Evolutionary conservation across 345 rosid genomes (phyloP).

Genomic region (Tarenaya hassleriana): DNA sequence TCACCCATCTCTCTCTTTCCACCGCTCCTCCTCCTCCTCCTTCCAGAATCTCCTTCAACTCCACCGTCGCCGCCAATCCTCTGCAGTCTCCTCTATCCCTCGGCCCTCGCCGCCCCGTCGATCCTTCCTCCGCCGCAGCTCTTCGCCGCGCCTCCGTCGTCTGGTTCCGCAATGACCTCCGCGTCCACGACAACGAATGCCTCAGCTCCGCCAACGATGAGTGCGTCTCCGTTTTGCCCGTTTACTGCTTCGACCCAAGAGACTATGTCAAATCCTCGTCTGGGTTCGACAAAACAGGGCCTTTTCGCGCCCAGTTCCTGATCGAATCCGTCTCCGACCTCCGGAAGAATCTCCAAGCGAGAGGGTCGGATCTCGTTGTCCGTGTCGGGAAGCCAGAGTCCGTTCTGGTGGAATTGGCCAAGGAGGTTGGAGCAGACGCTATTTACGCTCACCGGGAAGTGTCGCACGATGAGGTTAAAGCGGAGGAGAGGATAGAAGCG

Average conservation of each 20-base stretch:
- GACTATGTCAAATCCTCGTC: conserved; percentile 86
- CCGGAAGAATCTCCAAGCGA: conserved; percentile 74
- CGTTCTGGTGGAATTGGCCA: conserved; percentile 72
- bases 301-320: conserved; percentile 74
- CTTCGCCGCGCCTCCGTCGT: conserved; percentile 81
- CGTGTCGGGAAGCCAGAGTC: conserved; percentile 77
- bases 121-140: conserved; percentile 76
- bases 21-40: conserved; percentile 35
- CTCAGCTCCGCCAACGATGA: conserved; percentile 78
- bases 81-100: conserved; percentile 74
- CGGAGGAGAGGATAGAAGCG: conserved; percentile 76
- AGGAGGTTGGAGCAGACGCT: conserved; percentile 88
- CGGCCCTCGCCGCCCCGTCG: conserved; percentile 81
- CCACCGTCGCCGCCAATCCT: conserved; percentile 79
- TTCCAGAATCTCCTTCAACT: conserved; percentile 57
- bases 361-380: conserved; percentile 91
- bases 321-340: conserved; percentile 90
- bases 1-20: conserved; percentile 45
- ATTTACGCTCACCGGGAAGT: conserved; percentile 86
- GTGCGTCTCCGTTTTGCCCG: conserved; percentile 79
- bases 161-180: conserved; percentile 94
- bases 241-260: conserved; percentile 92
- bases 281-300: conserved; percentile 88
- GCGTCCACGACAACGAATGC: conserved; percentile 88
- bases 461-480: conserved; percentile 75